Evolutionary conservation across 331 rosid genomes (phyloP).

Genomic region (Telfairia occidentalis): DNA sequence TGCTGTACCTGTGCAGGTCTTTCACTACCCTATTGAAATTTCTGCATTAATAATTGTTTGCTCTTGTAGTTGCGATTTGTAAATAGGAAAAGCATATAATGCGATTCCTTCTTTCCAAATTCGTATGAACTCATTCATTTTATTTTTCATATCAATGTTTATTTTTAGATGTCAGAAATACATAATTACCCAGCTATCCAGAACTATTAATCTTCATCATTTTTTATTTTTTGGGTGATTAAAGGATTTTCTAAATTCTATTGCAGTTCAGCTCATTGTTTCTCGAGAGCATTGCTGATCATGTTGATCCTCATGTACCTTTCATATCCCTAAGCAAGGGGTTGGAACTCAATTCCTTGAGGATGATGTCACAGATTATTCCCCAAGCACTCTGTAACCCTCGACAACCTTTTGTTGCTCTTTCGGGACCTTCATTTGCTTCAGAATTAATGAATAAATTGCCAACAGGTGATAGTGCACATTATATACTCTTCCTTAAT

Average conservation of each 20-base stretch:
- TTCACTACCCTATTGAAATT: neutral
- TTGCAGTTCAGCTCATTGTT: slow-evolving; percentile 74
- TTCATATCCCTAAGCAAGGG: slow-evolving; percentile 92
- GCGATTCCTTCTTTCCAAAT: neutral
- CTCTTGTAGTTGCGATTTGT: neutral
- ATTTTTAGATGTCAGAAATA: neutral
- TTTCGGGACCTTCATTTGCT: slow-evolving; percentile 95
- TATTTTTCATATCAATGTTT: neutral
- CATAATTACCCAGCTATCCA: neutral
- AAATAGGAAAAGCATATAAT: neutral
- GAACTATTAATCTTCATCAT: neutral
- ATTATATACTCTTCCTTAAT: neutral
- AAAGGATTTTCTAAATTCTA: slow-evolving; percentile 14
- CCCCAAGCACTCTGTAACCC: slow-evolving; percentile 69
- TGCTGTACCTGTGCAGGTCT: slow-evolving; percentile 93
- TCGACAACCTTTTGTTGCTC: slow-evolving; percentile 86
- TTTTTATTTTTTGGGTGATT: neutral
- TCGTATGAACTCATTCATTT: neutral
- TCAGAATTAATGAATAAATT: slow-evolving; percentile 70
- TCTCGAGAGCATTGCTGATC: slow-evolving; percentile 65
- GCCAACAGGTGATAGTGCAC: slow-evolving; percentile 59
- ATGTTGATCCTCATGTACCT: slow-evolving; percentile 72
- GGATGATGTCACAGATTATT: slow-evolving; percentile 92
- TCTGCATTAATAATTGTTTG: neutral
- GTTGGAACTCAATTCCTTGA: slow-evolving; percentile 67